Evolutionary conservation across 129 eudicot genomes (phyloP).

Genomic region (Flaveria trinervia): DNA sequence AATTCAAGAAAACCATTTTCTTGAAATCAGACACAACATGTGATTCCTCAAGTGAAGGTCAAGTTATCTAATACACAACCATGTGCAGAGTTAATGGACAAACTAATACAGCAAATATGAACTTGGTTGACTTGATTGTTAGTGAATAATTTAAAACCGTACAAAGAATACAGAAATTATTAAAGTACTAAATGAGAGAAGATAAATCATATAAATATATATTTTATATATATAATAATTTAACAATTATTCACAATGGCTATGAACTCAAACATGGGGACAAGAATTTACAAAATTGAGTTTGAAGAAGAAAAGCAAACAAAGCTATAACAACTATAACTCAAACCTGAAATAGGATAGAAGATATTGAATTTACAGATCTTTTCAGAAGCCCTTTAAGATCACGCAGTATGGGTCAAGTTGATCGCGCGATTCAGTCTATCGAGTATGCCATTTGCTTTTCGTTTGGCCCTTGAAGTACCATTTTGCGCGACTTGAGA

Average conservation of each 20-base stretch:
- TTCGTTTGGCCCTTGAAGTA: slow-evolving; percentile 92
- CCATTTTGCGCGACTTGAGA: slow-evolving; percentile 88
- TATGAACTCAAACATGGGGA: slow-evolving; percentile 47
- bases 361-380: slow-evolving; percentile 64
- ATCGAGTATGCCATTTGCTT: slow-evolving; percentile 87
- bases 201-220: slow-evolving; percentile 24
- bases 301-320: slow-evolving; percentile 30
- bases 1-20: slow-evolving; percentile 28
- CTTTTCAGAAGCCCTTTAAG: slow-evolving; percentile 19
- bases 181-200: slow-evolving; percentile 9
- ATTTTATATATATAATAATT: slow-evolving; percentile 17
- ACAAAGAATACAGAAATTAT: background rate
- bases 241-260: slow-evolving; percentile 62
- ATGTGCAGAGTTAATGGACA: slow-evolving; percentile 46
- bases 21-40: slow-evolving; percentile 38
- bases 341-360: slow-evolving; percentile 36
- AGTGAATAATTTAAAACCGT: slow-evolving; percentile 13
- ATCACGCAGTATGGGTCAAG: slow-evolving; percentile 90
- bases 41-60: slow-evolving; percentile 40
- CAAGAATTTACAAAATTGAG: slow-evolving; percentile 56
- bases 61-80: slow-evolving; percentile 45
- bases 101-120: slow-evolving; percentile 41
- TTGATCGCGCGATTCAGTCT: slow-evolving; percentile 66
- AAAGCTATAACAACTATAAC: slow-evolving; percentile 28
- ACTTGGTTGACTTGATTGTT: slow-evolving; percentile 43